Percentiles rank a stretch among this genome's conserved stretches.
phyloP scores from a whole-genome alignment of 495 filamentous ascomycete species.

The Xeromyces bisporus region DNA sequence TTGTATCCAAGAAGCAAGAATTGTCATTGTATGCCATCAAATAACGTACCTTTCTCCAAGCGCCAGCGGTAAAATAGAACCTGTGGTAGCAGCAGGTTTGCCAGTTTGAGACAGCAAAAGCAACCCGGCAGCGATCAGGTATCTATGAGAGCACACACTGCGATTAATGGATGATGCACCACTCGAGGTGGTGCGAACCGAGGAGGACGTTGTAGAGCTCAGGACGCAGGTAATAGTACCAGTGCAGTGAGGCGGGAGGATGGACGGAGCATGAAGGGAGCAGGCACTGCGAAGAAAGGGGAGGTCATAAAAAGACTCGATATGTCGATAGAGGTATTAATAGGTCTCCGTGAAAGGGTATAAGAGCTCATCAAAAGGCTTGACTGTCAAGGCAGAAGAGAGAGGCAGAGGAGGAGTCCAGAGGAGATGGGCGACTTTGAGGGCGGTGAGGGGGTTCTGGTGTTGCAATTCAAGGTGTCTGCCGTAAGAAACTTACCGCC shows the following conservation, averaged over 20 bases:
- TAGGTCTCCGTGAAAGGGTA: not conserved
- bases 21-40: conserved; percentile 7
- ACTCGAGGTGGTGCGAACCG: conserved; percentile 3
- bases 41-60: conserved; percentile 30
- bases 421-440: too few species aligned
- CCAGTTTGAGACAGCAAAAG: too few species aligned
- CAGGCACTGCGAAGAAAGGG: conserved; percentile 1
- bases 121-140: too few species aligned
- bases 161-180: too few species aligned
- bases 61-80: too few species aligned
- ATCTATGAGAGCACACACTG: too few species aligned
- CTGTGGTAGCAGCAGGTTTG: too few species aligned
- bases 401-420: conserved; percentile 1
- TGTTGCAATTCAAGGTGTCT: too few species aligned
- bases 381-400: not conserved
- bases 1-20: too few species aligned
- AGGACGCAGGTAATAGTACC: conserved; percentile 23
- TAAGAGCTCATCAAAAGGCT: not conserved
- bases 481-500: too few species aligned
- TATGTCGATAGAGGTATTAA: not conserved
- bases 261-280: conserved; percentile 17
- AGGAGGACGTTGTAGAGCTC: conserved; percentile 17
- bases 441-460: too few species aligned
- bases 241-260: conserved; percentile 16
- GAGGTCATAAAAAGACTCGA: conserved; percentile 2